Conservation (phyloP, 2,329 filamentous ascomycete species). For the Colletotrichum chlorophyti region DNA sequence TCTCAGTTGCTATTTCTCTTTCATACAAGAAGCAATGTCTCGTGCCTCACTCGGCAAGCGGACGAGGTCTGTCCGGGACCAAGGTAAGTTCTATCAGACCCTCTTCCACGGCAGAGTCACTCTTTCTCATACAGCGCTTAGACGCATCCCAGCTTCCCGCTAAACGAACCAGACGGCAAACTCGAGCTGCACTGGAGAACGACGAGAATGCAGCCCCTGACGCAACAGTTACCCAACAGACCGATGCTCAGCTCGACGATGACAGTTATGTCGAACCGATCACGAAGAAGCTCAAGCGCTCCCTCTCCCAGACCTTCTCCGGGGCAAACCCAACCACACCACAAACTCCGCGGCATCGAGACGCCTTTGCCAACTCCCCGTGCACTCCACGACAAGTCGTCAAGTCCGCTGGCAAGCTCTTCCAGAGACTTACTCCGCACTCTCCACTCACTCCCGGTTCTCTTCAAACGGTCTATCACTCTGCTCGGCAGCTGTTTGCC, state of each 20-base stretch:
- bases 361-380: conserved; percentile 75
- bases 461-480: conserved; percentile 81
- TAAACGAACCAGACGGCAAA: conserved; percentile 55
- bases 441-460: conserved; percentile 75
- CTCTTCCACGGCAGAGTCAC: background rate
- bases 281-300: conserved; percentile 34
- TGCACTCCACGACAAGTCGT: conserved; percentile 86
- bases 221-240: conserved; percentile 46
- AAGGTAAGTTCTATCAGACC: conserved; percentile 27
- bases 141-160: conserved; percentile 39
- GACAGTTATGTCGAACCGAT: conserved; percentile 39
- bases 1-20: conserved; percentile 10
- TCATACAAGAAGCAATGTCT: conserved; percentile 29
- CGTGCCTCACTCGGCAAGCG: conserved; percentile 34
- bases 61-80: conserved; percentile 28
- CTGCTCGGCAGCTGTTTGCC: conserved; percentile 86
- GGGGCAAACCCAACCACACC: conserved; percentile 68
- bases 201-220: conserved; percentile 70
- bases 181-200: conserved; percentile 54
- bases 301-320: conserved; percentile 38
- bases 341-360: conserved; percentile 77
- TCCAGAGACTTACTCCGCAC: conserved; percentile 80
- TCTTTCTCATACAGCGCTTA: conserved; percentile 8
- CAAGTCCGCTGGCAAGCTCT: conserved; percentile 75
- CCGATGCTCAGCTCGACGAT: conserved; percentile 50